phyloP scores from a whole-genome alignment of 2,329 filamentous ascomycete species.

The Leptodontidium sp. region DNA sequence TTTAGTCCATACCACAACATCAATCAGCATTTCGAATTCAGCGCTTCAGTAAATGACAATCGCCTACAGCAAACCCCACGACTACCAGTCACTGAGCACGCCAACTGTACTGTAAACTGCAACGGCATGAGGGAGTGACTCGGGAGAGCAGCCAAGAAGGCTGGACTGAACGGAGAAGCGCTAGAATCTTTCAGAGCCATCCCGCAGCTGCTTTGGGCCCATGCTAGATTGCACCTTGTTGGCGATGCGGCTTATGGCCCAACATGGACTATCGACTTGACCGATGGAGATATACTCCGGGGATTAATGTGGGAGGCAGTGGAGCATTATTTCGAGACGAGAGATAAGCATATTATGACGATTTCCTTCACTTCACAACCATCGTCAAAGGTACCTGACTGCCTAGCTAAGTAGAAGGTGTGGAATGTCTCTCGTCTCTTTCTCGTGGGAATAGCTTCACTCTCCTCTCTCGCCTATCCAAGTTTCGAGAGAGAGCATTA shows the following conservation, averaged over 20 bases:
- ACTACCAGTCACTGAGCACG: too few relatives aligned
- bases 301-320: neutral
- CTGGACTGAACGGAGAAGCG: neutral
- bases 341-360: neutral
- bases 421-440: too few relatives aligned
- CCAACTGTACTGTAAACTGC: too few relatives aligned
- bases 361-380: neutral
- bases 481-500: neutral
- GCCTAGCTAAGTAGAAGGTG: neutral
- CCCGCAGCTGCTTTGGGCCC: slow-evolving; percentile 1
- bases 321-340: neutral
- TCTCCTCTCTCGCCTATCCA: too few relatives aligned
- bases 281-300: neutral
- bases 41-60: too few relatives aligned
- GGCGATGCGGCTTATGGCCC: neutral
- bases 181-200: slow-evolving; percentile 13
- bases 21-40: too few relatives aligned
- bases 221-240: slow-evolving; percentile 3
- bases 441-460: too few relatives aligned
- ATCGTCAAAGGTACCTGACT: neutral
- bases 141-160: too few relatives aligned
- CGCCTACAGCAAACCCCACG: too few relatives aligned
- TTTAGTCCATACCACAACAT: too few relatives aligned
- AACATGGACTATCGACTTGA: neutral
- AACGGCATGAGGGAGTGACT: too few relatives aligned